These are phyloP conservation scores for Salix suchowensis DNA, from an alignment of 345 rosid species.

Conservation along the genomic window DNA sequence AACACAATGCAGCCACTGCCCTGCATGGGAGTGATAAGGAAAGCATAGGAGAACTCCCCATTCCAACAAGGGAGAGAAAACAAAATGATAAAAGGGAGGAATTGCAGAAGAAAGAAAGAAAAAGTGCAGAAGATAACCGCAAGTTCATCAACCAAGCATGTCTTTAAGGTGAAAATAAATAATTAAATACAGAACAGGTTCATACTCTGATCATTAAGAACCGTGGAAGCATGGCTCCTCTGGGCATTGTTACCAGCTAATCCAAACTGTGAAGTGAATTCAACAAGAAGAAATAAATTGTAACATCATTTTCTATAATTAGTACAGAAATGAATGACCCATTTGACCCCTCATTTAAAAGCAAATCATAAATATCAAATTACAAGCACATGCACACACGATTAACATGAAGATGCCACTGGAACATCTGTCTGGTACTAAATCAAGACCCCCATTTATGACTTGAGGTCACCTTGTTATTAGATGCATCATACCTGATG, in stretches of 20 bases:
- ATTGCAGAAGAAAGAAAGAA: background rate
- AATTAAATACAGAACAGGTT: background rate
- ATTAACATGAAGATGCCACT: background rate
- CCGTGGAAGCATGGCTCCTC: slow-evolving; percentile 64
- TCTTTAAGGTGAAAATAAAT: background rate
- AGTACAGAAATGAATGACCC: background rate
- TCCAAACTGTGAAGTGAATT: slow-evolving; percentile 55
- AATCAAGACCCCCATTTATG: background rate
- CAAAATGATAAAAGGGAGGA: background rate
- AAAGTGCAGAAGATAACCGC: background rate
- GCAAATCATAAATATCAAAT: background rate
- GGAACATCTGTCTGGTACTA: background rate
- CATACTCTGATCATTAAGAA: slow-evolving; percentile 76
- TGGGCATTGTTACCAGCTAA: slow-evolving; percentile 68
- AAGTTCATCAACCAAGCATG: background rate
- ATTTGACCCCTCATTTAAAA: background rate
- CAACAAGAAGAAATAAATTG: slow-evolving; percentile 8
- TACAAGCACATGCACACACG: background rate
- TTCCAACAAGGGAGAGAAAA: background rate
- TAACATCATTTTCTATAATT: background rate
- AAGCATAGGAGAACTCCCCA: background rate
- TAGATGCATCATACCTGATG: background rate
- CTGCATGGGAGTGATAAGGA: background rate
- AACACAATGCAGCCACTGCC: background rate
- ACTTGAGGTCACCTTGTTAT: background rate